phyloP scores from a whole-genome alignment of 2,329 filamentous ascomycete species.

The Dothidotthia symphoricarpi region DNA sequence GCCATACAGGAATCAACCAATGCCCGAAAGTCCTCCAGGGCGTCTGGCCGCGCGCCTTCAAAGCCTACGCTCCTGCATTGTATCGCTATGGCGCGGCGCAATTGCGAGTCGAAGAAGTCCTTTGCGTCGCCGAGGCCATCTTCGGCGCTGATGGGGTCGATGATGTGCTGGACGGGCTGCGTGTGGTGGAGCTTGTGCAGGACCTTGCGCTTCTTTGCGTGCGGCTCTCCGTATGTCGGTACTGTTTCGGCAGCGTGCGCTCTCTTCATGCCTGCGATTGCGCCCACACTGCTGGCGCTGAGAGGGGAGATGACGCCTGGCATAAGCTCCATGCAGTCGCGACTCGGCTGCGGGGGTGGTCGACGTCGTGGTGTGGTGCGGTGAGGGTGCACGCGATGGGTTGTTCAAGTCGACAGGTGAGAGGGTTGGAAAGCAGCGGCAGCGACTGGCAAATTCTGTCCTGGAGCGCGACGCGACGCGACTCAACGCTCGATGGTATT shows the following conservation, averaged over 20 bases:
- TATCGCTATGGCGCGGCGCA: constrained; percentile 56
- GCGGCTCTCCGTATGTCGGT: constrained; percentile 22
- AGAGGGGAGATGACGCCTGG: constrained; percentile 32
- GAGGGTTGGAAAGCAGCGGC: constrained; percentile 1
- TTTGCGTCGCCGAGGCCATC: constrained; percentile 46
- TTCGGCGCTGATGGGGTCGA: constrained; percentile 38
- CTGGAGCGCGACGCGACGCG: too few species aligned
- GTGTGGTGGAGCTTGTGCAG: constrained; percentile 35
- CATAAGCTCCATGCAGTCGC: constrained; percentile 25
- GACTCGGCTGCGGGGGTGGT: too few species aligned
- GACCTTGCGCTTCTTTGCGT: constrained; percentile 38
- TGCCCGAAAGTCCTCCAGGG: constrained; percentile 56
- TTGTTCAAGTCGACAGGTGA: constrained; percentile 12
- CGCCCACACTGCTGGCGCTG: constrained; percentile 33
- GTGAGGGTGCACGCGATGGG: constrained; percentile 7
- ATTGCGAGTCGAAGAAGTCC: constrained; percentile 53
- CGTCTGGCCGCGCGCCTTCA: constrained; percentile 54
- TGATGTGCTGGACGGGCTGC: constrained; percentile 34
- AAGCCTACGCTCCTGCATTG: constrained; percentile 55
- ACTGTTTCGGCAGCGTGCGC: constrained; percentile 22
- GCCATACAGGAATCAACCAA: constrained; percentile 60
- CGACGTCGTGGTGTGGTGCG: not conserved
- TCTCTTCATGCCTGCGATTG: constrained; percentile 38
- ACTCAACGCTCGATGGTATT: too few species aligned
- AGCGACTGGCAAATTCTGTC: constrained; percentile 5